Base-by-base conservation (phyloP, 768 basidiomycete genomes). In the Termitomyces sp. region DNA sequence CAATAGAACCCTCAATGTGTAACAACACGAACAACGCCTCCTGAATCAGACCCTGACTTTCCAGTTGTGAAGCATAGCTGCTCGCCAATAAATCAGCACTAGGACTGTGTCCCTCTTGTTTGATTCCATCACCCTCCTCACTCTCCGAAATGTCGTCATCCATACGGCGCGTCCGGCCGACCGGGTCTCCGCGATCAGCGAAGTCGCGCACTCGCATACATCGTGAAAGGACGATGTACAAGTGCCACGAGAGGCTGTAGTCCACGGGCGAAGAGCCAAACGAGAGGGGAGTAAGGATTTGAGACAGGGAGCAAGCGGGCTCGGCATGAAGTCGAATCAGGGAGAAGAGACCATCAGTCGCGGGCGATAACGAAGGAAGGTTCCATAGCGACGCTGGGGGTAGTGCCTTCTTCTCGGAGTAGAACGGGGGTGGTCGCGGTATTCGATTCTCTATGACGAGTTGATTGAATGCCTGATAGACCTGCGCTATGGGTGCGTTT, bases 21-120 rank as follows among this genome's bases (percentile, higher is more conserved):
- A 98, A 74, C 57, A 97, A 74, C 4, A 98, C 92, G 66, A 98
- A 98, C 3, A 83, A 80, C 5, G 94, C 90, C 71, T 93, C 90
- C 65, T 92, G 87, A 63, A 95, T 81, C 79, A 89, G 78, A 17
- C 87, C 93, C 56, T 82, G 73, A 51, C 79, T 78, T 72, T 98
- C 96, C 59, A 99, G 73, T 69, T 97, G 92, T 48, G 83, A 78
- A 0, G 95, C 95, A 68, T 96, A 99, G 54, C 82, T 84, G 60
- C 84, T 87, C 8, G 94, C 87, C 27, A 98, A 71, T 35, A 86
- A 67, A 72, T 98, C 93, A 3, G 95, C 95, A 49, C 81, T 87
- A 7, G 86, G 85, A 19, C 57, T 58, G 29, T 58, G 57, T 0
- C 95, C 92, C 44, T 90, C 86, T 5, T 79, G 75, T 29, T 63